Base-by-base conservation (phyloP, 2,329 filamentous ascomycete genomes). In the Chaetomiaceae sp. region DNA sequence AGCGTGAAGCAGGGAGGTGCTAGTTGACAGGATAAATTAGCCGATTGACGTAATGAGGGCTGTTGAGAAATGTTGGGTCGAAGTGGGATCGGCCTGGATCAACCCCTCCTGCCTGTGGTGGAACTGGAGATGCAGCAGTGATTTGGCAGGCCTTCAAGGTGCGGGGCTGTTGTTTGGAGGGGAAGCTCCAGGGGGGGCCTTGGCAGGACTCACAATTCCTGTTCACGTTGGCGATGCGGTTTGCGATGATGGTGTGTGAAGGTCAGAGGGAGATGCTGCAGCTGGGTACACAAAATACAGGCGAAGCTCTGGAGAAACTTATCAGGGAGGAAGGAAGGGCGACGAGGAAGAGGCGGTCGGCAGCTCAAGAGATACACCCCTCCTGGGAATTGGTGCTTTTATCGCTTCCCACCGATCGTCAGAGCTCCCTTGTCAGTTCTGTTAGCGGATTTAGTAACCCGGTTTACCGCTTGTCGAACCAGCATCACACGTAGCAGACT, bases 31-130 rank as follows among this genome's bases (percentile, higher is more conserved):
- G 46, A 55, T 40, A 36, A 51, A 61, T 63, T 63, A 63, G 61
- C 57, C 55, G 53, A 60, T 63, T 63, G 61, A 63, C 61, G 59
- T 63, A 63, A 63, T 62, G 46, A 54, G 21, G 53, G 44, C 38
- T 51, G 43, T 30, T 51, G 33, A 10, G 43, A 44, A 32, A 43
- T 27, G 18, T 49, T 52, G 43, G 41, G 43, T 41, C 48, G 34
- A 52, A 53, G 45, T 42, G 49, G 43, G 51, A 55, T 48, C 47
- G 48, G 30, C 54, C 43, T 53, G 51, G 53, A 61, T 51, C 53
- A 52, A 51, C 58, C 56, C 50, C 49, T 55, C 52, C 46, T 52
- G 37, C 40, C 46, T 51, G 55, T 32, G 46, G 56, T 61, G 60
- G 58, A 59, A 57, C 54, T 53, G 49, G 20, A 16, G 38, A 46